These are phyloP conservation scores for Cyberlindnera samutprakarnensis DNA, from an alignment of 805 yeast species.

Conservation along the genomic window DNA sequence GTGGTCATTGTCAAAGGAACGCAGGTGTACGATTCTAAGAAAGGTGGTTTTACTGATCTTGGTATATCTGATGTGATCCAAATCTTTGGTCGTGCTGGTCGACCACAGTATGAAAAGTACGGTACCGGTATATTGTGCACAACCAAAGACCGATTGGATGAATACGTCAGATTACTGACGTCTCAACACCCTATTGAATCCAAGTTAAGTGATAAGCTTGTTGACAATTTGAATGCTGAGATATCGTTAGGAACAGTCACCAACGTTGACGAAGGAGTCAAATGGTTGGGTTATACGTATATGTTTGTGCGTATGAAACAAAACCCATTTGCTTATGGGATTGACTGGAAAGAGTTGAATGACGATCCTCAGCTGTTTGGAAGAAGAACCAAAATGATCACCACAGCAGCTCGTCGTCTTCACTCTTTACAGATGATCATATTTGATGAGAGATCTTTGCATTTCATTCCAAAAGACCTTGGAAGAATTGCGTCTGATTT, in stretches of 20 bases:
- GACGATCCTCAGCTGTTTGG: slow-evolving; percentile 77
- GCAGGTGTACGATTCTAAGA: slow-evolving; percentile 87
- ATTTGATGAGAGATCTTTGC: slow-evolving; percentile 76
- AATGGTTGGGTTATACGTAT: slow-evolving; percentile 97
- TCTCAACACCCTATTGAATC: slow-evolving; percentile 98
- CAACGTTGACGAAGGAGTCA: slow-evolving; percentile 87
- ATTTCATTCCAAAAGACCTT: slow-evolving; percentile 76
- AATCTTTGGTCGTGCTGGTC: slow-evolving; percentile 98
- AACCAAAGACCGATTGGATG: slow-evolving; percentile 71
- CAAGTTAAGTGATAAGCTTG: slow-evolving; percentile 62
- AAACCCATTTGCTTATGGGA: slow-evolving; percentile 88
- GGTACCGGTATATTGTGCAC: slow-evolving; percentile 94
- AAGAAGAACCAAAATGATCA: slow-evolving; percentile 67
- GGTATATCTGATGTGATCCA: slow-evolving; percentile 97
- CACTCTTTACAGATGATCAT: slow-evolving; percentile 89
- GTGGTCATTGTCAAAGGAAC: slow-evolving; percentile 96
- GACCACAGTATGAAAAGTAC: slow-evolving; percentile 89
- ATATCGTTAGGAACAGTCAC: slow-evolving; percentile 94
- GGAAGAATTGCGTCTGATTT: slow-evolving; percentile 96
- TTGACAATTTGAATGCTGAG: slow-evolving; percentile 94
- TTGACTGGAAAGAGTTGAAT: slow-evolving; percentile 77
- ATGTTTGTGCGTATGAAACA: slow-evolving; percentile 90
- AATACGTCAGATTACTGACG: slow-evolving; percentile 78
- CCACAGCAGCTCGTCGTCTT: slow-evolving; percentile 74
- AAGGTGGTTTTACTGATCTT: slow-evolving; percentile 89